phyloP scores from a whole-genome alignment of 2,329 filamentous ascomycete genomes.

The Calonectria naviculata region DNA sequence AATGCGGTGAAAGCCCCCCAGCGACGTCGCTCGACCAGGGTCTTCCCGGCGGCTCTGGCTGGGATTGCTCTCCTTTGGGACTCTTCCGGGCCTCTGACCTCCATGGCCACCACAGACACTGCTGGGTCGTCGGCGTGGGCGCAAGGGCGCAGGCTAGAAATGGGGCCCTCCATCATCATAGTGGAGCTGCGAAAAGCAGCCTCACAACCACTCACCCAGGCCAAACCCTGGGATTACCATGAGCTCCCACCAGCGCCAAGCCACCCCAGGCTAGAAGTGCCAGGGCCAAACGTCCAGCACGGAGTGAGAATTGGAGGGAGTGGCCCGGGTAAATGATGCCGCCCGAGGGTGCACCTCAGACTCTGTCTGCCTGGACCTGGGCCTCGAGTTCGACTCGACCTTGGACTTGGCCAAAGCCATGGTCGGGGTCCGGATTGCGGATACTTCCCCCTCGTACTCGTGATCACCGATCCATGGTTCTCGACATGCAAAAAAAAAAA shows the following conservation, averaged over 20 bases:
- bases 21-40: constrained; percentile 35
- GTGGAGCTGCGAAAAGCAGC: constrained; percentile 23
- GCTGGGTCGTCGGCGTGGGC: constrained; percentile 28
- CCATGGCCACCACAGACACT: constrained; percentile 17
- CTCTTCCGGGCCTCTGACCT: constrained; percentile 8
- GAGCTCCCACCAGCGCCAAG: constrained; percentile 24
- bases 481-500: no score
- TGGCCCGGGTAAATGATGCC: constrained; percentile 27
- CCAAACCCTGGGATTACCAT: constrained; percentile 12
- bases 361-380: background rate
- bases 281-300: constrained; percentile 29
- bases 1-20: constrained; percentile 43
- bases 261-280: constrained; percentile 32
- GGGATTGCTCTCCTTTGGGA: constrained; percentile 16
- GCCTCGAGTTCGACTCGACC: background rate
- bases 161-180: constrained; percentile 17
- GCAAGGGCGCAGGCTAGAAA: constrained; percentile 26
- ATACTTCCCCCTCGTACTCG: constrained; percentile 11
- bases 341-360: background rate
- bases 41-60: constrained; percentile 33
- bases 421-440: background rate
- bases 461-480: constrained; percentile 19
- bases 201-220: constrained; percentile 11
- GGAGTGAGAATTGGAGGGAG: constrained; percentile 14
- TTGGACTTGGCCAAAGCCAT: background rate